These are phyloP conservation scores for Mycena galopus DNA, from an alignment of 768 basidiomycete species.

Conservation along the genomic window DNA sequence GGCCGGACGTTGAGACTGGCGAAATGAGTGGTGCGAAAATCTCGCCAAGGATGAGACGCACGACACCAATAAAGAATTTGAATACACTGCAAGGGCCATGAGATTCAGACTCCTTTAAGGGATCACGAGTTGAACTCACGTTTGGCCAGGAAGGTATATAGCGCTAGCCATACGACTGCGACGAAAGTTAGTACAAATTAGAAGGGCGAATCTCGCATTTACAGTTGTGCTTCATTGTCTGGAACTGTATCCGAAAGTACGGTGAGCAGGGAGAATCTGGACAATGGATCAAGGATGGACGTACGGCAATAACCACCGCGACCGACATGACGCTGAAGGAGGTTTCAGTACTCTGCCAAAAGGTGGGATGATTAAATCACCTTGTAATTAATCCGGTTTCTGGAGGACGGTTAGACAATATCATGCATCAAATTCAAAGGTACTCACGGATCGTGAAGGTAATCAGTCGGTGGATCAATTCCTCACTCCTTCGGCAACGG, in stretches of 20 bases:
- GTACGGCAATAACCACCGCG: conserved; percentile 26
- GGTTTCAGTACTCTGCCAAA: conserved; percentile 18
- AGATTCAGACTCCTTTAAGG: not conserved
- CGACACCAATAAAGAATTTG: conserved; percentile 34
- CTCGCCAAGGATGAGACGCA: not conserved
- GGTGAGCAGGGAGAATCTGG: not conserved
- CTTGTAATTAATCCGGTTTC: conserved; percentile 46
- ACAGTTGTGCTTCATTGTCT: conserved; percentile 37
- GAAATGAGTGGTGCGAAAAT: not conserved
- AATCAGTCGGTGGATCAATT: conserved; percentile 45
- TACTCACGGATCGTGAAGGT: conserved; percentile 47
- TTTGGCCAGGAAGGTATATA: conserved; percentile 49
- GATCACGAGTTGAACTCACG: conserved; percentile 31
- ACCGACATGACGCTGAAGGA: conserved; percentile 21
- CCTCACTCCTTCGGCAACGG: conserved; percentile 33
- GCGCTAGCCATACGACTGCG: conserved; percentile 48
- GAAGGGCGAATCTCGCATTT: conserved; percentile 12
- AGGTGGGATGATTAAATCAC: conserved; percentile 23
- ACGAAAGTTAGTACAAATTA: no score
- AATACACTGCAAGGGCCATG: conserved; percentile 17
- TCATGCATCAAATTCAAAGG: no score
- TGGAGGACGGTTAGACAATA: not conserved
- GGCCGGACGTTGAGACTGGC: conserved; percentile 25
- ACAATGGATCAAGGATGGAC: not conserved
- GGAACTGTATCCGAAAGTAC: conserved; percentile 10